Evolutionary conservation across 2,329 filamentous ascomycete genomes (phyloP).

Genomic region (Cryphonectria carpinicola): DNA sequence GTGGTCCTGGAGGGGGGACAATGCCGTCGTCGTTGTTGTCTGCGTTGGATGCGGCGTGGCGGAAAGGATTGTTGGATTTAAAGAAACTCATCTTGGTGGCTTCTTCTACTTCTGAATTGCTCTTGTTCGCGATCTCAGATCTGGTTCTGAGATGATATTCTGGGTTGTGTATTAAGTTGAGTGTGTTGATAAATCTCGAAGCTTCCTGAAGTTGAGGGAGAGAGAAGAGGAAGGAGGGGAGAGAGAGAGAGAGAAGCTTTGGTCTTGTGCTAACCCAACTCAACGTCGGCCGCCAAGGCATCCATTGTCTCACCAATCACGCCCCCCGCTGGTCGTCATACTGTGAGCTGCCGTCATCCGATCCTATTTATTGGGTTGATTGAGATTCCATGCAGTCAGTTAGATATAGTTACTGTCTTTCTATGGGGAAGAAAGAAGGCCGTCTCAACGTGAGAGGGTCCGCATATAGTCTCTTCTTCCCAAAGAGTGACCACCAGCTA

Average conservation of each 20-base stretch:
- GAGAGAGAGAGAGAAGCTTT: background rate
- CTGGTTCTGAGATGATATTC: background rate
- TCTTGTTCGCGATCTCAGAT: background rate
- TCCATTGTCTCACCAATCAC: background rate
- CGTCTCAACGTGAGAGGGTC: too few relatives aligned
- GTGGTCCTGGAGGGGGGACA: slow-evolving; percentile 33
- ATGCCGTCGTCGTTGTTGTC: slow-evolving; percentile 26
- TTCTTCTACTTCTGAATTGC: too few relatives aligned
- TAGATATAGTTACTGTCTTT: background rate
- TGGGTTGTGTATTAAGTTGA: background rate
- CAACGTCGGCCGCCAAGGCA: slow-evolving; percentile 8
- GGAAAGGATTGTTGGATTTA: slow-evolving; percentile 29
- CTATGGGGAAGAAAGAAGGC: background rate
- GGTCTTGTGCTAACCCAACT: background rate
- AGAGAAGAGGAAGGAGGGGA: background rate
- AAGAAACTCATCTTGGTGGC: slow-evolving; percentile 20
- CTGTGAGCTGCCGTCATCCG: background rate
- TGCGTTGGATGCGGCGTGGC: slow-evolving; percentile 28
- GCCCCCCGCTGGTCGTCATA: background rate
- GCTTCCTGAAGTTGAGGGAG: background rate
- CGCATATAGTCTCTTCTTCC: too few relatives aligned
- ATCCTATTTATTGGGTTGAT: background rate
- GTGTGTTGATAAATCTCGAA: background rate
- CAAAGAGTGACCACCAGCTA: too few relatives aligned
- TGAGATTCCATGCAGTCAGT: background rate